Conservation (phyloP, 1,139 yeast genomes). For the Diutina neorugosa region DNA sequence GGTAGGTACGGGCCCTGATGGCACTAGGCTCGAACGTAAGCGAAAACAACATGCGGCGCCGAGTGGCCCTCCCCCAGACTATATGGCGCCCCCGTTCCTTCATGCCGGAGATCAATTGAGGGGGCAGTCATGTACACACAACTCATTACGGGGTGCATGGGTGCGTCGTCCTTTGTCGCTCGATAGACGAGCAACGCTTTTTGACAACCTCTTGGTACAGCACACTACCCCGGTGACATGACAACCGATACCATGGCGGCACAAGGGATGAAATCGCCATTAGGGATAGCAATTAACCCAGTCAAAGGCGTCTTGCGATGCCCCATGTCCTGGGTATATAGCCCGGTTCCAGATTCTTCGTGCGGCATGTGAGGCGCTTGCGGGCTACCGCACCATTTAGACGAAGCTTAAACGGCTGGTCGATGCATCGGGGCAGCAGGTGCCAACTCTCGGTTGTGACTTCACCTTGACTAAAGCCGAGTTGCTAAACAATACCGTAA, state of each 20-base stretch:
- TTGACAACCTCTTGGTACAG: not conserved
- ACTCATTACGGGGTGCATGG: not conserved
- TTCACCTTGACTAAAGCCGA: not conserved
- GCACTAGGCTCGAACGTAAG: not conserved
- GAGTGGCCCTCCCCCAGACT: not conserved
- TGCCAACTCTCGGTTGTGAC: not conserved
- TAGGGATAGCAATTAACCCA: too few relatives aligned
- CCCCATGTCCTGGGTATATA: too few relatives aligned
- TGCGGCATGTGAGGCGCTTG: not conserved
- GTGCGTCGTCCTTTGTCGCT: not conserved
- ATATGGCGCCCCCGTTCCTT: not conserved
- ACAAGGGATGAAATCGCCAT: not conserved
- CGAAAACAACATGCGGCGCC: not conserved
- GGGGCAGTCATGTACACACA: not conserved
- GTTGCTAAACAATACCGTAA: not conserved
- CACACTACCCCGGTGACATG: not conserved
- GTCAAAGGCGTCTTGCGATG: too few relatives aligned
- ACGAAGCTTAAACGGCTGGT: not conserved
- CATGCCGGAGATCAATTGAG: not conserved
- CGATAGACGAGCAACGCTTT: not conserved
- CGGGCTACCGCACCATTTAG: not conserved
- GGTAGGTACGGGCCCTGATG: not conserved
- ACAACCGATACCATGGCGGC: not conserved
- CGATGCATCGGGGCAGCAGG: not conserved
- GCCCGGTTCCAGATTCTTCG: not conserved